Evolutionary conservation across 306 rosid genomes (phyloP), one percentile per base, ranked within the genome.

Genomic region (Quercus mongolica): DNA sequence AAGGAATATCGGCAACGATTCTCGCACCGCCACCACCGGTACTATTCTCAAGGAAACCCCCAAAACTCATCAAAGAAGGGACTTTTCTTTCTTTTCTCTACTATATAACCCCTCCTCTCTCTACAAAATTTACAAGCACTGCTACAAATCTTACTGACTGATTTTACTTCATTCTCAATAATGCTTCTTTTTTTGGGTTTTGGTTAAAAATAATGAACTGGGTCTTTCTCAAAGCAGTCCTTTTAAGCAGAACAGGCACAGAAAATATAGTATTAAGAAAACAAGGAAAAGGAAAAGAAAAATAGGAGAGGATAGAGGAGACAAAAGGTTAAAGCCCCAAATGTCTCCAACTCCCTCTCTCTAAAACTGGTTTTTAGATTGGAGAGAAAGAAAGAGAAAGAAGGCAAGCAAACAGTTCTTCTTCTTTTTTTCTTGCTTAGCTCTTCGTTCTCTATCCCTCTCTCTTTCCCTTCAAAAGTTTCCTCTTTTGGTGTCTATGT

Each of bases 51-150:
- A 87, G 86, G 78, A 96, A 88, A 49, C 94, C 97, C 87, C 96
- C 94, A 89, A 91, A 96, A 91, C 99, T 96, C 99, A 93, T 96
- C 88, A 91, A 91, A 85, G 85, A 88, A 74, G 76, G 71, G 62
- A 73, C 80, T 70, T 80, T 59, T 14, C 19, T 41, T 69, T 33
- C 4, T 0, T 4, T 71, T 54, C 54, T 23, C 10, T 71, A 64
- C 23, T 7, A 33, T 33, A 4, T 38, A 31, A 14, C 20, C 35
- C 56, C 82, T 33, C 61, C 23, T 57, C 59, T 59, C 59, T 72
- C 15, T 59, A 55, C 35, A 54, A 62, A 64, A 62, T 55, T 11
- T 58, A 73, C 75, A 23, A 44, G 12, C 75, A 44, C 30, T 56
- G 13, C 31, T 46, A 13, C 46, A 64, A 64, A 64, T 13, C 64